phyloP scores from a whole-genome alignment of 2,329 filamentous ascomycete species.

The Colletotrichum musicola region DNA sequence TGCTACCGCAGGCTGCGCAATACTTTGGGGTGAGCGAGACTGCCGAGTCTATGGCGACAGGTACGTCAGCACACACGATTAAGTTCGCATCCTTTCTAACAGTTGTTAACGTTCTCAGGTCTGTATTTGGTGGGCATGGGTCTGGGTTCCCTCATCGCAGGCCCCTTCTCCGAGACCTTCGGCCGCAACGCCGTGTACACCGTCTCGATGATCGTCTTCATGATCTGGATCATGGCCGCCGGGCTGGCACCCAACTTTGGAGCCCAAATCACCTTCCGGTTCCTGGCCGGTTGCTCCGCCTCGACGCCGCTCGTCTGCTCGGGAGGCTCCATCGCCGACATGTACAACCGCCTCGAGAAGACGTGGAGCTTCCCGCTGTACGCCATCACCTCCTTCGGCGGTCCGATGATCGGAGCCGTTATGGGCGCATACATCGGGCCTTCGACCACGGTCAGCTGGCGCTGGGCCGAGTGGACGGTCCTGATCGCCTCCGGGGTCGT shows the following conservation, averaged over 20 bases:
- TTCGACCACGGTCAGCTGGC: slow-evolving; percentile 64
- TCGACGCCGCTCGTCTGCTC: slow-evolving; percentile 58
- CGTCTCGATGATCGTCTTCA: slow-evolving; percentile 54
- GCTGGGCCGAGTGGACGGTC: slow-evolving; percentile 75
- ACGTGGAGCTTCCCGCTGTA: slow-evolving; percentile 60
- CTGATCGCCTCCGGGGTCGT: slow-evolving; percentile 72
- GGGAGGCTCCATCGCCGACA: slow-evolving; percentile 58
- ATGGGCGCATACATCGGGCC: slow-evolving; percentile 75
- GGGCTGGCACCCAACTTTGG: slow-evolving; percentile 57
- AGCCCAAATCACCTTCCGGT: slow-evolving; percentile 59
- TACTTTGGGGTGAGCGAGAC: slow-evolving; percentile 63
- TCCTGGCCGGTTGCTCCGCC: slow-evolving; percentile 60
- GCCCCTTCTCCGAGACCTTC: slow-evolving; percentile 55
- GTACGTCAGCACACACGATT: slow-evolving; percentile 37
- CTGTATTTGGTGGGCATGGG: slow-evolving; percentile 53
- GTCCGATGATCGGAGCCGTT: slow-evolving; percentile 56
- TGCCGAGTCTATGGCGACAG: slow-evolving; percentile 62
- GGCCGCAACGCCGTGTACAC: slow-evolving; percentile 56
- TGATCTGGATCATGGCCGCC: slow-evolving; percentile 59
- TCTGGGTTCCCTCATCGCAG: slow-evolving; percentile 51
- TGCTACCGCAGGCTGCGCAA: slow-evolving; percentile 57
- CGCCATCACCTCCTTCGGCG: slow-evolving; percentile 53
- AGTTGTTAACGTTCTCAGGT: slow-evolving; percentile 22
- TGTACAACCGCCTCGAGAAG: slow-evolving; percentile 51
- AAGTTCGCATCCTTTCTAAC: no score